Evolutionary conservation across 371 early-diverging fungal species (phyloP), one percentile per base, ranked within the genome.

Genomic region (Choanephora cucurbitarum): DNA sequence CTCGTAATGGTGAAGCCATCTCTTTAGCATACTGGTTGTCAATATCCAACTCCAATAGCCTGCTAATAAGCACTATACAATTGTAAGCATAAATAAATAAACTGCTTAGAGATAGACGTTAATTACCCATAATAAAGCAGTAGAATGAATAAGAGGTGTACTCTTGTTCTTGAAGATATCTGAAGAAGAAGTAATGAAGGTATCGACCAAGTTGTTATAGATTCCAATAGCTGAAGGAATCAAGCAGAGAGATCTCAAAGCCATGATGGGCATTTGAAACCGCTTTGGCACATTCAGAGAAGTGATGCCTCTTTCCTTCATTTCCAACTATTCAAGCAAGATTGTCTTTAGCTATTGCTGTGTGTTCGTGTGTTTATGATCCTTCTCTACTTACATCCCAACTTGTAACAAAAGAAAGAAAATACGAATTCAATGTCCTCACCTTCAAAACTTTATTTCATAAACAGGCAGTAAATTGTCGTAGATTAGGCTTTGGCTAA

Each of bases 1-100:
- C 44, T 86, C 83, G 45, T 86, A 86, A 58, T 80, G 77, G 50
- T 73, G 74, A 11, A 83, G 67, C 86, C 86, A 86, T 28, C 84
- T 64, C 34, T 75, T 76, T 50, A 82, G 59, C 74, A 84, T 76
- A 57, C 81, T 80, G 7, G 80, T 84, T 13, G 83, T 81, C 19
- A 84, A 51, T 49, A 80, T 79, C 67, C 75, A 82, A 55, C 80
- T 81, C 84, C 86, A 85, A 48, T 80, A 75, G 15, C 84, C 83
- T 7, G 79, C 77, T 5, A 84, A 62, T 48, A 76, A 44, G 47
- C 82, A 83, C 85, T 85, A 45, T 5, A 19, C 15, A 18, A n/a
- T n/a, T n/a, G 22, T 23, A n/a, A 17, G 21, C 22, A 5, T 33
- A 9, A 40, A 24, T 43, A 33, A 40, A 31, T n/a, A n/a, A n/a